Conservation (phyloP, 345 rosid genomes). For the Ceriops decandra region DNA sequence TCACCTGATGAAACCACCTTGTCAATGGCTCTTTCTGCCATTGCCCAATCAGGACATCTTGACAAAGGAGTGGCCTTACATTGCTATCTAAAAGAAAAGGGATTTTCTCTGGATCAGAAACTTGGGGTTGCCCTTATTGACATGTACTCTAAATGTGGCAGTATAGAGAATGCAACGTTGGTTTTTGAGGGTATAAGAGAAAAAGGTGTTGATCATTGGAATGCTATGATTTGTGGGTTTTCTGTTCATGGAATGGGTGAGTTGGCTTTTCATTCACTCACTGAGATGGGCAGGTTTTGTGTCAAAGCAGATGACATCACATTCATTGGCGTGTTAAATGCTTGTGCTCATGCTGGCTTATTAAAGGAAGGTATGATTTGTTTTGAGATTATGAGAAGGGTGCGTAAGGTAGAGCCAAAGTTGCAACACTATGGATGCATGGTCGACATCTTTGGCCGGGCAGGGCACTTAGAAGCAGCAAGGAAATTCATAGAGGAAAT, state of each 20-base stretch:
- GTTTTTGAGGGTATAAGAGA: conserved; percentile 31
- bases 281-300: conserved; percentile 34
- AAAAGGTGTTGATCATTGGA: conserved; percentile 46
- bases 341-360: conserved; percentile 43
- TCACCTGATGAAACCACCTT: conserved; percentile 35
- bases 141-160: conserved; percentile 54
- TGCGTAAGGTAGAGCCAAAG: conserved; percentile 36
- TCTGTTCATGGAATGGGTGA: conserved; percentile 48
- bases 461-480: conserved; percentile 42
- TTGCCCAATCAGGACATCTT: conserved; percentile 34
- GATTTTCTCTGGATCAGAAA: conserved; percentile 29
- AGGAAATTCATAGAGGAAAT: conserved; percentile 33
- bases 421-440: conserved; percentile 52
- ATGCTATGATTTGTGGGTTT: conserved; percentile 48
- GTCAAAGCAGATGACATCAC: conserved; percentile 44
- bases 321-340: conserved; percentile 37
- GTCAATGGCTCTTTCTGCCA: conserved; percentile 33
- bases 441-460: conserved; percentile 47
- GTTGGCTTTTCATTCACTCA: conserved; percentile 35
- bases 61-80: conserved; percentile 34
- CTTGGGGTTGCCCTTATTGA: conserved; percentile 47
- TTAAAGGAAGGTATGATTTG: conserved; percentile 47
- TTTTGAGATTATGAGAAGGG: conserved; percentile 47
- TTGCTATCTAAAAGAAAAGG: conserved; percentile 20
- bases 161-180: conserved; percentile 32